Evolutionary conservation across 2,329 filamentous ascomycete genomes (phyloP), one percentile per base, ranked within the genome.

Genomic region (Colletotrichum sp.): DNA sequence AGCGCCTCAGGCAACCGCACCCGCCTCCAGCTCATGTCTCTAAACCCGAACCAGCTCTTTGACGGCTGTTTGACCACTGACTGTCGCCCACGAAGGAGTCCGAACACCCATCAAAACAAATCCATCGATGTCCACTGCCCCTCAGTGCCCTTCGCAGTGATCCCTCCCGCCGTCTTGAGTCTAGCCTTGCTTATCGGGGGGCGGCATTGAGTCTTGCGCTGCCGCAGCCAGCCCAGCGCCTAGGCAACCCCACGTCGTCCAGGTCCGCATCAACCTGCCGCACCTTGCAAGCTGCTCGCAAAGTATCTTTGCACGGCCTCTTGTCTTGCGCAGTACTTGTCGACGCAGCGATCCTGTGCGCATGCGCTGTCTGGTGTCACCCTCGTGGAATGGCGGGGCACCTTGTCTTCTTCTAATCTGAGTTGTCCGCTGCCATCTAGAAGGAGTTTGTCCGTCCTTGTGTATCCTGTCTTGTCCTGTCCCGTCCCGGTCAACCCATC

Each of bases 1-100:
- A 60, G 62, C 74, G 65, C 74, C 74, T 74, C 64, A 74, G 74
- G 74, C 74, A 76, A 73, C 52, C 55, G 73, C 69, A 72, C 63
- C 69, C 69, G 63, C 63, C 63, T 24, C 36, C 55, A 32, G 26
- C 18, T 63, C 55, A 68, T 24, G 18, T 24, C 69, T 68, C 69
- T 75, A 72, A 52, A 15, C 69, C 73, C 55, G 26, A 60, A 60
- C 49, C 30, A 71, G 72, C n/a, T 6, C 55, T 24, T 62, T 64
- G 34, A 64, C 8, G 62, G 65, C 72, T 75, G 69, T 36, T 75
- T n/a, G 24, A 75, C 72, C 69, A 75, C 62, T 64, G 69, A 21
- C 28, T 18, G 16, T 44, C 62, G 28, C 57, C 68, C 69, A 49
- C 60, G 57, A 49, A 63, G n/a, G 34, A 52, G 44, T 21, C 55